Base-by-base conservation (phyloP, 441 rosid genomes). In the Brassica hybrid region DNA sequence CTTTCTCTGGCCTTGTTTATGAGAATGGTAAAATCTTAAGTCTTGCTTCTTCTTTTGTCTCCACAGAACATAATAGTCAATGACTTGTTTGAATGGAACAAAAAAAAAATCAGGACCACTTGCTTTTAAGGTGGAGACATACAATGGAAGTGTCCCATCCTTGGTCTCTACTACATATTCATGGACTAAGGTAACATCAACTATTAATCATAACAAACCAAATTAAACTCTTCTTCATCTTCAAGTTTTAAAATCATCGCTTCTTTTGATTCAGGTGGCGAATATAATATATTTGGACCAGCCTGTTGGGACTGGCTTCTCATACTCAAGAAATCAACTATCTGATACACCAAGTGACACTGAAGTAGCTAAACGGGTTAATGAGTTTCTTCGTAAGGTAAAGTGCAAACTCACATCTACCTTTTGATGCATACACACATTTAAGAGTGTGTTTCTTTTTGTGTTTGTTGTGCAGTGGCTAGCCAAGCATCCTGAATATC, bases 251-350 rank as follows among this genome's bases (percentile, higher is more conserved):
- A 43, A 0, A 43, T 4, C 14, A 0, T 72, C 41, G 50, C 14
- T 67, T 52, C 74, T 81, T 85, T 36, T n/a, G n/a, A n/a, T n/a
- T 73, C 7, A 78, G 76, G 58, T 66, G 19, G 81, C 90, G 3
- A 88, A 80, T 82, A 81, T 93, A 59, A 87, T 91, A 57, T 89
- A 85, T 63, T 65, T 89, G 4, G 96, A 91, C 79, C 82, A 86
- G 9, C 93, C 97, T 8, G 87, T 89, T 8, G 86, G 89, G 7
- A 79, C 94, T 45, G 94, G 93, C 32, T 93, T 88, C 82, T 93
- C 94, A 2, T 87, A 85, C 72, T 77, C 85, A 69, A 78, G 43
- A 25, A 83, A 48, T 36, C 13, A 10, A 0, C 64, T 48, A n/a
- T 27, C 74, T 58, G 76, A 45, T 13, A 57, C 45, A 50, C 48